A percentile compares a stretch with the other conserved stretches of the same genome.
Evolutionary conservation across 169 alveolate species (phyloP).

Genomic region (Plasmodium gaboni): DNA sequence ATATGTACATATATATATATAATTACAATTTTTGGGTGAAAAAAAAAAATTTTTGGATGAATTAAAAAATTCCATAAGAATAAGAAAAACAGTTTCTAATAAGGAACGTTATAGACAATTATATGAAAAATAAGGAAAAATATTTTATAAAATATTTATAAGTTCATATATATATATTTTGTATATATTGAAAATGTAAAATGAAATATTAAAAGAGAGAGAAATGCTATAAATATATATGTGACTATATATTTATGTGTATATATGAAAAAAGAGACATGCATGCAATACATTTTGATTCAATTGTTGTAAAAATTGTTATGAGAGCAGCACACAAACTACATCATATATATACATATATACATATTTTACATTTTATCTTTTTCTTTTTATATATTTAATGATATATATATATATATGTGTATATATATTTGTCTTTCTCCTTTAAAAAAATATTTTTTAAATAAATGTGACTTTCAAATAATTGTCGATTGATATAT

Average conservation of each 20-base stretch:
- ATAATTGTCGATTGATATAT: too few relatives aligned
- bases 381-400: neutral
- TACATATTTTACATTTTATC: neutral
- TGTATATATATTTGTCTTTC: neutral
- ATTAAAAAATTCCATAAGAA: neutral
- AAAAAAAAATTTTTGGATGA: constrained; percentile 1
- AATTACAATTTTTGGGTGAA: too few relatives aligned
- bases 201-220: constrained; percentile 7
- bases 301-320: constrained; percentile 1
- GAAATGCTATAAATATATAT: neutral
- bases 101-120: neutral
- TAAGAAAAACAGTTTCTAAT: too few relatives aligned
- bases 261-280: constrained; percentile 13
- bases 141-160: neutral
- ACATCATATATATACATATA: constrained; percentile 4
- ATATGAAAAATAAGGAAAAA: neutral
- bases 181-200: neutral
- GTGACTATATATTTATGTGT: neutral
- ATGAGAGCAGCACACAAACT: constrained; percentile 14
- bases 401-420: too few relatives aligned
- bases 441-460: too few relatives aligned
- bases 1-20: too few relatives aligned
- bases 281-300: constrained; percentile 51
- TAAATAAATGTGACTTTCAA: too few relatives aligned
- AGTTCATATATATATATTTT: neutral